Evolutionary conservation across 169 alveolate genomes (phyloP).

Genomic region (Amoebophrya sp.): DNA sequence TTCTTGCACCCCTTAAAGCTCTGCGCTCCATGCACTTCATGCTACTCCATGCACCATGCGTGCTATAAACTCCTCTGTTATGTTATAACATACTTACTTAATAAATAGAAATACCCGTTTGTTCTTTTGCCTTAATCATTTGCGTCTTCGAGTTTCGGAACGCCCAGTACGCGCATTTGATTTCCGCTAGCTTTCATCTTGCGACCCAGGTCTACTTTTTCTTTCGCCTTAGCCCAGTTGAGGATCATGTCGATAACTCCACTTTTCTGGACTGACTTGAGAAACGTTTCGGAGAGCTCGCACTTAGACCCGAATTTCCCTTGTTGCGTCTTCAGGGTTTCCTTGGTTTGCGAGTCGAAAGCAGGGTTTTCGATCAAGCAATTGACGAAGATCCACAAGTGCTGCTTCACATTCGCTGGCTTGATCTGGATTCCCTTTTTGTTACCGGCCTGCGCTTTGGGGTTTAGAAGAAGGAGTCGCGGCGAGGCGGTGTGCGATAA

Average conservation of each 20-base stretch:
- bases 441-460: constrained; percentile 77
- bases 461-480: constrained; percentile 77
- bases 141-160: constrained; percentile 99
- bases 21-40: too few species aligned
- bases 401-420: constrained; percentile 79
- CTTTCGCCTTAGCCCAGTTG: constrained; percentile 56
- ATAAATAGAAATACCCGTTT: not conserved
- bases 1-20: too few species aligned
- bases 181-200: constrained; percentile 50
- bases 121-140: constrained; percentile 54
- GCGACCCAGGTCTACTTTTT: constrained; percentile 52
- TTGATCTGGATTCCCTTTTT: constrained; percentile 86
- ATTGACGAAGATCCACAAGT: constrained; percentile 93
- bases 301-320: constrained; percentile 81
- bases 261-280: constrained; percentile 68
- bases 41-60: too few species aligned
- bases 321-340: constrained; percentile 61
- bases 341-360: constrained; percentile 83
- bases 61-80: too few species aligned
- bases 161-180: constrained; percentile 71
- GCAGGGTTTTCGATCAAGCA: constrained; percentile 96
- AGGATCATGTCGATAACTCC: constrained; percentile 71
- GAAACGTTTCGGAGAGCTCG: constrained; percentile 73
- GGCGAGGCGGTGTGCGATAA: too few species aligned
- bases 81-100: not conserved